phyloP scores from a whole-genome alignment of 2,329 filamentous ascomycete genomes.

The Aspergillus sp. region DNA sequence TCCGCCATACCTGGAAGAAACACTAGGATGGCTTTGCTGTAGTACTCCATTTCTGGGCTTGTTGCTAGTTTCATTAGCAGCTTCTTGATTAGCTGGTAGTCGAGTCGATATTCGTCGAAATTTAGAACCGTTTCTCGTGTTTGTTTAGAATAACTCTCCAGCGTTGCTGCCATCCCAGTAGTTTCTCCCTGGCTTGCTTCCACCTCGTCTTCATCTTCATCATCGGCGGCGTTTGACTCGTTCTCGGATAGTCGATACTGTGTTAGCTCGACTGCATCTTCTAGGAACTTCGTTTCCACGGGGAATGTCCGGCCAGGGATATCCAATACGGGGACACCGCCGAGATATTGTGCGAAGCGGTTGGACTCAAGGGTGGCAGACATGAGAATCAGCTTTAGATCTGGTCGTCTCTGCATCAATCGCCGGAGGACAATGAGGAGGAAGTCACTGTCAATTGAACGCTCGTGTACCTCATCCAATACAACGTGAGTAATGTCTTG shows the following conservation, averaged over 20 bases:
- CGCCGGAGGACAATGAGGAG: constrained; percentile 87
- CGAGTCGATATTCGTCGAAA: constrained; percentile 88
- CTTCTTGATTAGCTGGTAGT: constrained; percentile 81
- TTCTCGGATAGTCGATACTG: constrained; percentile 71
- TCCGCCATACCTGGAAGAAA: constrained; percentile 95
- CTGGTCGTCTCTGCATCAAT: constrained; percentile 71
- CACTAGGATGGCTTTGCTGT: constrained; percentile 88
- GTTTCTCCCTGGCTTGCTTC: constrained; percentile 53
- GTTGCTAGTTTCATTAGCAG: constrained; percentile 75
- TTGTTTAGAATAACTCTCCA: constrained; percentile 71
- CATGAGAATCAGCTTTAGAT: constrained; percentile 94
- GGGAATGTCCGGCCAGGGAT: constrained; percentile 94
- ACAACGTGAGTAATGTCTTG: constrained; percentile 89
- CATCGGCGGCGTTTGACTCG: constrained; percentile 33
- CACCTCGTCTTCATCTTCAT: constrained; percentile 49
- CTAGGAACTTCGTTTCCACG: constrained; percentile 81
- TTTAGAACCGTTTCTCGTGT: constrained; percentile 73
- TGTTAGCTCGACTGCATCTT: constrained; percentile 88
- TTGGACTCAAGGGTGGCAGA: constrained; percentile 94
- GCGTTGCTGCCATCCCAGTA: constrained; percentile 60
- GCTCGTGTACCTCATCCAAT: constrained; percentile 96
- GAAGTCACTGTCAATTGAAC: constrained; percentile 95
- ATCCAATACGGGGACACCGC: constrained; percentile 79
- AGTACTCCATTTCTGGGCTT: constrained; percentile 64
- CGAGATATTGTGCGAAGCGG: constrained; percentile 84